Conservation (phyloP, 2,329 filamentous ascomycete genomes). For the Truncatella angustata region DNA sequence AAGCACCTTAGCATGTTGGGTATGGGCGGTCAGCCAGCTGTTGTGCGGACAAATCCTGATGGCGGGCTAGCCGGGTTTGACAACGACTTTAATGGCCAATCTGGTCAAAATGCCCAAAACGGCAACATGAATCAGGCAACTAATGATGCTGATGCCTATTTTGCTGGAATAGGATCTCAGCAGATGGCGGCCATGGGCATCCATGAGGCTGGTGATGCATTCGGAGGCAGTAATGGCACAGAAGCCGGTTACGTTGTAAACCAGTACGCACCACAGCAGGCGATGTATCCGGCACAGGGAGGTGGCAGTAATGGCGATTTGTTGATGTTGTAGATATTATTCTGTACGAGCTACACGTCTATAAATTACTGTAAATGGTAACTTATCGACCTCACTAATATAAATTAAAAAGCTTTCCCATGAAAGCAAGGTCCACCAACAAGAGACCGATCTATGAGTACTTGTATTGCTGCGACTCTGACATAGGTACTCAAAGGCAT, state of each 20-base stretch:
- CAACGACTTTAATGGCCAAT: slow-evolving; percentile 13
- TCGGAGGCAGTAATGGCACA: slow-evolving; percentile 53
- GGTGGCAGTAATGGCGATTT: slow-evolving; percentile 69
- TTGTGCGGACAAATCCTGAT: slow-evolving; percentile 38
- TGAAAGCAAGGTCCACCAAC: too few relatives aligned
- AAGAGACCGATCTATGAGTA: too few relatives aligned
- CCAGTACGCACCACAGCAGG: slow-evolving; percentile 75
- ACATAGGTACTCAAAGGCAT: too few relatives aligned
- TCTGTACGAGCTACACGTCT: too few relatives aligned
- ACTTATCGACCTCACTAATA: background rate
- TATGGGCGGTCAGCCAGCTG: slow-evolving; percentile 48
- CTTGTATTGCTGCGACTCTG: too few relatives aligned
- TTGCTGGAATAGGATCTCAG: slow-evolving; percentile 71
- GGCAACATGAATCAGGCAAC: slow-evolving; percentile 68
- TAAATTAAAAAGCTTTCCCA: too few relatives aligned
- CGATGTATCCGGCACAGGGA: slow-evolving; percentile 67
- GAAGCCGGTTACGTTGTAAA: slow-evolving; percentile 70
- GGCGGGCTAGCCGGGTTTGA: slow-evolving; percentile 20
- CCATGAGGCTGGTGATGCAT: slow-evolving; percentile 64
- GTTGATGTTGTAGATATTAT: slow-evolving; percentile 54
- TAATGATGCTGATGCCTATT: slow-evolving; percentile 86
- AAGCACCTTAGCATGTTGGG: slow-evolving; percentile 62
- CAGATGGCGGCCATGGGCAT: slow-evolving; percentile 73
- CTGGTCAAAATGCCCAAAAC: slow-evolving; percentile 17
- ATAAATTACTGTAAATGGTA: background rate